Evolutionary conservation across 2,329 filamentous ascomycete species (phyloP).

Genomic region (Emmonsia crescens): DNA sequence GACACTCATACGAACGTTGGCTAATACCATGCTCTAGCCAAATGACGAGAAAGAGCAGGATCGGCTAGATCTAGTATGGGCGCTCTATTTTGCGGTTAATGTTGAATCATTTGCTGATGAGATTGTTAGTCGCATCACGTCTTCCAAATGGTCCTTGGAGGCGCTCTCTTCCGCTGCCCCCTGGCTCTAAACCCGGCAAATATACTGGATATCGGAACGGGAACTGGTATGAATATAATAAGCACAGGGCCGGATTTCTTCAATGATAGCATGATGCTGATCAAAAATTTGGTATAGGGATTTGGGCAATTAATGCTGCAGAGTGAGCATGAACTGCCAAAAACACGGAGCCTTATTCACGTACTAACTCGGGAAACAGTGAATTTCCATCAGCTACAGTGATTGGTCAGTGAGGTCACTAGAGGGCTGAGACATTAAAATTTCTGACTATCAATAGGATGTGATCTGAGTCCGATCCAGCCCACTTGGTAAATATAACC

Average conservation of each 20-base stretch:
- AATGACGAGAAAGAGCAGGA: not conserved
- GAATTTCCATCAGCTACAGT: not conserved
- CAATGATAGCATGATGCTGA: not conserved
- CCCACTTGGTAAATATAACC: conserved; percentile 15
- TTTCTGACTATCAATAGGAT: not conserved
- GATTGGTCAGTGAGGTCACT: not conserved
- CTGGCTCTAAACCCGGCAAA: not conserved
- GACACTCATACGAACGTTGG: not conserved
- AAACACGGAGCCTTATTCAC: not conserved
- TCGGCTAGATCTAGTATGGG: not conserved
- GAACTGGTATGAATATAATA: not conserved
- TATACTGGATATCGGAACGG: conserved; percentile 3
- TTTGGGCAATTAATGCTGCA: not conserved
- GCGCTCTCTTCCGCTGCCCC: not conserved
- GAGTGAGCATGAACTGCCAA: not conserved
- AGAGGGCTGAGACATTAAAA: not conserved
- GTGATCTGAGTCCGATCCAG: conserved; percentile 30
- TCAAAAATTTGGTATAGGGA: not conserved
- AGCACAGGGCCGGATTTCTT: not conserved
- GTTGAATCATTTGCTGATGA: not conserved
- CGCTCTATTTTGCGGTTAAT: not conserved
- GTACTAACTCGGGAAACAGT: not conserved
- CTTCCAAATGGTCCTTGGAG: conserved; percentile 4
- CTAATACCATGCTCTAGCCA: not conserved
- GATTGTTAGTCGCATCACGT: conserved; percentile 1